phyloP scores from a whole-genome alignment of 2,329 filamentous ascomycete genomes.

The Periconia sp. region DNA sequence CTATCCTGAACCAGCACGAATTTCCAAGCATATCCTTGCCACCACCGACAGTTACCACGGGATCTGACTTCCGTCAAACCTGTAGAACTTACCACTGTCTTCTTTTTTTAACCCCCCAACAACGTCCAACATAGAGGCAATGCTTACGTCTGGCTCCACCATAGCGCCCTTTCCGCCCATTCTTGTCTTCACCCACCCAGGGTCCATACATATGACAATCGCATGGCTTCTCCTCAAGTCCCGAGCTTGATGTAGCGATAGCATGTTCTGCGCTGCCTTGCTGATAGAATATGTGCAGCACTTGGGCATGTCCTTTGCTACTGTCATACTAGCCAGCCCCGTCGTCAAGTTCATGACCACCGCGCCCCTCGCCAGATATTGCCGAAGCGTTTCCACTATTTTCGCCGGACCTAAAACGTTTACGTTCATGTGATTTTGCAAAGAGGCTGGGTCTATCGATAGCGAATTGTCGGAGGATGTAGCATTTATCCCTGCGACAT shows the following conservation, averaged over 20 bases:
- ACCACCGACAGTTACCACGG: constrained; percentile 42
- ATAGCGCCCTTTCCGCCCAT: constrained; percentile 52
- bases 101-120: constrained; percentile 36
- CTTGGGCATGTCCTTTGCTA: constrained; percentile 37
- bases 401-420: constrained; percentile 58
- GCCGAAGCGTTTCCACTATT: constrained; percentile 47
- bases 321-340: constrained; percentile 40
- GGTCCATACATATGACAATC: constrained; percentile 51
- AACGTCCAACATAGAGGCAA: constrained; percentile 47
- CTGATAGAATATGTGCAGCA: constrained; percentile 51
- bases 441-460: constrained; percentile 43
- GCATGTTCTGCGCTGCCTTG: constrained; percentile 54
- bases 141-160: constrained; percentile 46
- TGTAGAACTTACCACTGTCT: constrained; percentile 46
- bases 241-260: constrained; percentile 51
- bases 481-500: constrained; percentile 52
- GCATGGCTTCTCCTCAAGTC: constrained; percentile 44
- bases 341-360: constrained; percentile 44
- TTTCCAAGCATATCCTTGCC: no score
- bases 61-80: constrained; percentile 43
- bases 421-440: constrained; percentile 50
- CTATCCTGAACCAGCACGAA: no score
- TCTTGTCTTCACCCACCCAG: constrained; percentile 54
- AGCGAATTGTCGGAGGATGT: constrained; percentile 46
- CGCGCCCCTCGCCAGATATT: constrained; percentile 36